These are phyloP conservation scores for Cladosporium cucumerinum DNA, from an alignment of 2,329 filamentous ascomycete genomes.

Conservation along the genomic window DNA sequence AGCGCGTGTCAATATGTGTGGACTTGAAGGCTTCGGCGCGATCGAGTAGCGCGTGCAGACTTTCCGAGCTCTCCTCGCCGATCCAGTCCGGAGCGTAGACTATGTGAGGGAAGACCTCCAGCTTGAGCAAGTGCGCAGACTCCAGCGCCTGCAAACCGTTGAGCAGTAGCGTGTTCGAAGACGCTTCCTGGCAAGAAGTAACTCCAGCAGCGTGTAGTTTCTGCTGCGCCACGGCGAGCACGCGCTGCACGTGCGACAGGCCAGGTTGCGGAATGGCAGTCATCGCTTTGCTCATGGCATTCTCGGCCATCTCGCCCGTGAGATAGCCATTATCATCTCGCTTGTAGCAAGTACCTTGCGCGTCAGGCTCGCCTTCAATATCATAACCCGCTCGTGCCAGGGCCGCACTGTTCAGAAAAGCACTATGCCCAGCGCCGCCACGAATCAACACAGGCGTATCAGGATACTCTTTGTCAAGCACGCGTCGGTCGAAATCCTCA, in stretches of 20 bases:
- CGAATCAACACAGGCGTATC: constrained; percentile 32
- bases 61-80: constrained; percentile 24
- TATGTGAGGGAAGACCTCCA: constrained; percentile 30
- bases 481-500: constrained; percentile 1
- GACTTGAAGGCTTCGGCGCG: constrained; percentile 27
- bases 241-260: constrained; percentile 27
- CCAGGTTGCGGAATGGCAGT: constrained; percentile 25
- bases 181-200: constrained; percentile 35
- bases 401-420: constrained; percentile 31
- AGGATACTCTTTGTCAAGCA: constrained; percentile 26
- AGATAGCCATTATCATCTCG: constrained; percentile 29
- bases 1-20: constrained; percentile 32
- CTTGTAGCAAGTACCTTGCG: constrained; percentile 26
- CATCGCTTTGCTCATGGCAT: constrained; percentile 26
- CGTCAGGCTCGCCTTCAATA: constrained; percentile 24
- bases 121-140: constrained; percentile 23
- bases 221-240: constrained; percentile 25
- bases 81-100: constrained; percentile 27
- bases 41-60: constrained; percentile 26
- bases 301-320: constrained; percentile 33
- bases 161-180: constrained; percentile 29
- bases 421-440: constrained; percentile 31
- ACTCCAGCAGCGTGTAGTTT: constrained; percentile 31
- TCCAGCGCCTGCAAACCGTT: constrained; percentile 31
- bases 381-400: constrained; percentile 29